Evolutionary conservation across 306 rosid genomes (phyloP).

Genomic region (Oemleria cerasiformis): DNA sequence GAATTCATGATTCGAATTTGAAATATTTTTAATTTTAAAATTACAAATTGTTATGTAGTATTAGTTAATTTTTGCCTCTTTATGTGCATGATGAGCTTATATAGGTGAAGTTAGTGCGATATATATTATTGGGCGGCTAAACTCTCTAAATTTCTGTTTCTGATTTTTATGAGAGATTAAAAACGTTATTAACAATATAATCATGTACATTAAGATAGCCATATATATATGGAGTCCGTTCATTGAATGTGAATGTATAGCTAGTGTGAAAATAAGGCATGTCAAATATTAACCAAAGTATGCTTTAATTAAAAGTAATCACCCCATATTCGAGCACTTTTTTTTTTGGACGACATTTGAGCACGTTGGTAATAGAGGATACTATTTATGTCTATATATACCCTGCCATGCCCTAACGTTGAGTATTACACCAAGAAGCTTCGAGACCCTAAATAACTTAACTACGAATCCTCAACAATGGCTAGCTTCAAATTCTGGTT

Average conservation of each 20-base stretch:
- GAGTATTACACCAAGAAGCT: neutral
- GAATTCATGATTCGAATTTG: no score
- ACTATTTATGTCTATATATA: neutral
- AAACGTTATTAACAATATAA: neutral
- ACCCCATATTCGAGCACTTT: neutral
- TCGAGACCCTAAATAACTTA: neutral
- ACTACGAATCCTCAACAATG: neutral
- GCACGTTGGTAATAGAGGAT: neutral
- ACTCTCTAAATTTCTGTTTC: no score
- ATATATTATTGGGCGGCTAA: no score
- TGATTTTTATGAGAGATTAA: neutral
- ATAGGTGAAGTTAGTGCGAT: no score
- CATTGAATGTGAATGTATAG: neutral
- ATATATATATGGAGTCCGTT: no score
- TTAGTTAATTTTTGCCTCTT: no score
- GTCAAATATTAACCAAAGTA: neutral
- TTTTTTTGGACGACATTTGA: neutral
- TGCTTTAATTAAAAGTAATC: neutral
- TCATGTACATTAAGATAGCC: no score
- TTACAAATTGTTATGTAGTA: no score
- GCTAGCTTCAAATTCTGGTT: conserved; percentile 8
- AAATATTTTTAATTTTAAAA: no score
- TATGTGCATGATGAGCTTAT: no score
- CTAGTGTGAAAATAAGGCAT: no score
- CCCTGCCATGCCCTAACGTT: neutral